Conservation (phyloP, 768 basidiomycete genomes). For the Boletus pseudo-olivaceus region DNA sequence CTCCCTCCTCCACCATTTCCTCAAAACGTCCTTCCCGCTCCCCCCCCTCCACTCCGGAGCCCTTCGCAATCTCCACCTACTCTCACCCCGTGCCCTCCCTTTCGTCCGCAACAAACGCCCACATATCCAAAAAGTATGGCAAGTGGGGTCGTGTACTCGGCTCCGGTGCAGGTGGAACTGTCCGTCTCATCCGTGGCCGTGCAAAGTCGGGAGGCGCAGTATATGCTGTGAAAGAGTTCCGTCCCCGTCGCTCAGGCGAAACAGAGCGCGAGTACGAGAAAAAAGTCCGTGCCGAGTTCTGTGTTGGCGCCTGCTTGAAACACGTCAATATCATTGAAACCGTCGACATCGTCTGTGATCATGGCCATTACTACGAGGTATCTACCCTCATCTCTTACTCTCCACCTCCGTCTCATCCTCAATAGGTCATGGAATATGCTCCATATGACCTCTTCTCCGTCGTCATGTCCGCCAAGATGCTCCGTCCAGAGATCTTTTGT, state of each 20-base stretch:
- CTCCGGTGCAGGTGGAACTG: slow-evolving; percentile 97
- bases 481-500: slow-evolving; percentile 96
- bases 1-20: slow-evolving; percentile 29
- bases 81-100: slow-evolving; percentile 54
- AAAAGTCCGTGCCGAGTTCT: slow-evolving; percentile 99
- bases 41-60: slow-evolving; percentile 23
- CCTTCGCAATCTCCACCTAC: slow-evolving; percentile 16
- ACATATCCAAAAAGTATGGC: slow-evolving; percentile 97
- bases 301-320: slow-evolving; percentile 90
- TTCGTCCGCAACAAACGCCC: slow-evolving; percentile 81
- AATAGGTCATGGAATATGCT: slow-evolving; percentile 98
- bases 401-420: slow-evolving; percentile 1
- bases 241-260: slow-evolving; percentile 85
- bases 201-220: slow-evolving; percentile 78
- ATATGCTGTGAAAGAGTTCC: slow-evolving; percentile 97
- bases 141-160: slow-evolving; percentile 97
- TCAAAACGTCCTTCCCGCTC: slow-evolving; percentile 29
- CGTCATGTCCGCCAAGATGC: slow-evolving; percentile 99
- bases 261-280: slow-evolving; percentile 97
- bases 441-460: slow-evolving; percentile 98
- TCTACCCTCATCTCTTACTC: slow-evolving; percentile 6
- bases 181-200: slow-evolving; percentile 88
- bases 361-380: slow-evolving; percentile 98
- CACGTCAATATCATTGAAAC: slow-evolving; percentile 97
- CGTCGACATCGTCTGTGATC: slow-evolving; percentile 95